phyloP scores from a whole-genome alignment of 352 stramenopile genomes.

The Lagenidium sp. region DNA sequence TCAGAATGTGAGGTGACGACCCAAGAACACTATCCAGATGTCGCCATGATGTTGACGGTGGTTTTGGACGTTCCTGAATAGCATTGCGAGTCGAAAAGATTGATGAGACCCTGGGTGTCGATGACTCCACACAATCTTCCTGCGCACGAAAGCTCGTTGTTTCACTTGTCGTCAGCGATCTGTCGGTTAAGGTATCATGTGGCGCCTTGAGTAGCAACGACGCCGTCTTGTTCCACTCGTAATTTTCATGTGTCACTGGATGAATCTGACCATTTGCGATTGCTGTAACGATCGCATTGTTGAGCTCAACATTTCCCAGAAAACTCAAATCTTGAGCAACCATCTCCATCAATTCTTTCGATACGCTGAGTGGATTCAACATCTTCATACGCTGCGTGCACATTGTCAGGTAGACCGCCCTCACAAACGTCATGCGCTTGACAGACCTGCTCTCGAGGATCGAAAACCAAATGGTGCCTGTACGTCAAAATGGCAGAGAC shows the following conservation, averaged over 20 bases:
- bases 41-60: slow-evolving; percentile 35
- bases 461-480: slow-evolving; percentile 83
- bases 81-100: too few species aligned
- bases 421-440: neutral
- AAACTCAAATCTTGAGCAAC: slow-evolving; percentile 53
- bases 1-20: slow-evolving; percentile 57
- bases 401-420: too few species aligned
- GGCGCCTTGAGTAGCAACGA: slow-evolving; percentile 3
- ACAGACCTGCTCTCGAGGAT: slow-evolving; percentile 54
- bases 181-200: slow-evolving; percentile 5
- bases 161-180: slow-evolving; percentile 52
- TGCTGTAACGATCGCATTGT: slow-evolving; percentile 32
- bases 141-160: slow-evolving; percentile 22
- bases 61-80: slow-evolving; percentile 33
- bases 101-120: too few species aligned
- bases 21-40: slow-evolving; percentile 63
- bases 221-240: slow-evolving; percentile 46
- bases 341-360: slow-evolving; percentile 36
- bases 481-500: slow-evolving; percentile 77
- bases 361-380: slow-evolving; percentile 53
- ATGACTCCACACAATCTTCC: too few species aligned
- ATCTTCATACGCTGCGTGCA: slow-evolving; percentile 77
- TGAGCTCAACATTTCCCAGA: slow-evolving; percentile 57
- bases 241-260: slow-evolving; percentile 61
- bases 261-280: slow-evolving; percentile 59